These are phyloP conservation scores for Zymoseptoria pseudotritici DNA, from an alignment of 2,329 filamentous ascomycete species.

Conservation along the genomic window DNA sequence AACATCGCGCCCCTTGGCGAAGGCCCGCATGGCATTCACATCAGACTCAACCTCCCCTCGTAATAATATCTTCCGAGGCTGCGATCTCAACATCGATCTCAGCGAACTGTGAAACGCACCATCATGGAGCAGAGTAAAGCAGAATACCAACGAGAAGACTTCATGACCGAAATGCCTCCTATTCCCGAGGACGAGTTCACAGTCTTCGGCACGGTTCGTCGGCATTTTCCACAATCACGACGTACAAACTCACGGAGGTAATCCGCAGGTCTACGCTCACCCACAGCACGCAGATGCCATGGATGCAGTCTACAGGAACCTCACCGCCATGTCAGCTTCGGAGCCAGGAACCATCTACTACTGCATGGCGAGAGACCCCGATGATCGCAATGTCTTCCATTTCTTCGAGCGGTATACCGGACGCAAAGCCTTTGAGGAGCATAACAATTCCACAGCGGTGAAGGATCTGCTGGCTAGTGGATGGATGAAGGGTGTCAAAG, in stretches of 20 bases:
- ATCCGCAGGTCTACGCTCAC: slow-evolving; percentile 21
- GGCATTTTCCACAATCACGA: not conserved
- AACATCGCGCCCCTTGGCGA: no score
- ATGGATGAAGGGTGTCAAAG: slow-evolving; percentile 7
- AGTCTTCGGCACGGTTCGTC: slow-evolving; percentile 7
- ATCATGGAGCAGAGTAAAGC: slow-evolving; percentile 1
- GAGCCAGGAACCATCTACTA: slow-evolving; percentile 29
- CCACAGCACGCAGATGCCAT: slow-evolving; percentile 29
- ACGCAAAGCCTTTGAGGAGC: slow-evolving; percentile 25
- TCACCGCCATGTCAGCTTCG: slow-evolving; percentile 19
- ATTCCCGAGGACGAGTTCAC: slow-evolving; percentile 9
- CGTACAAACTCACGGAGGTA: not conserved
- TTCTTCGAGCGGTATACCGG: slow-evolving; percentile 30
- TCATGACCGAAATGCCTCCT: slow-evolving; percentile 2
- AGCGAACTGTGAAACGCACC: no score
- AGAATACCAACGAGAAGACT: slow-evolving; percentile 6
- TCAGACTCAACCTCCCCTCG: no score
- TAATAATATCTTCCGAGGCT: no score
- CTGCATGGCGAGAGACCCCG: slow-evolving; percentile 23
- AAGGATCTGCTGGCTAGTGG: slow-evolving; percentile 21
- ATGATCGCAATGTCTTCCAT: slow-evolving; percentile 28
- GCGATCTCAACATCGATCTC: no score
- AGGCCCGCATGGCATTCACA: no score
- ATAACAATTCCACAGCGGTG: slow-evolving; percentile 26
- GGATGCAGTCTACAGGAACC: slow-evolving; percentile 28